phyloP scores from a whole-genome alignment of 2,329 filamentous ascomycete genomes.

The Didymella lethalis region DNA sequence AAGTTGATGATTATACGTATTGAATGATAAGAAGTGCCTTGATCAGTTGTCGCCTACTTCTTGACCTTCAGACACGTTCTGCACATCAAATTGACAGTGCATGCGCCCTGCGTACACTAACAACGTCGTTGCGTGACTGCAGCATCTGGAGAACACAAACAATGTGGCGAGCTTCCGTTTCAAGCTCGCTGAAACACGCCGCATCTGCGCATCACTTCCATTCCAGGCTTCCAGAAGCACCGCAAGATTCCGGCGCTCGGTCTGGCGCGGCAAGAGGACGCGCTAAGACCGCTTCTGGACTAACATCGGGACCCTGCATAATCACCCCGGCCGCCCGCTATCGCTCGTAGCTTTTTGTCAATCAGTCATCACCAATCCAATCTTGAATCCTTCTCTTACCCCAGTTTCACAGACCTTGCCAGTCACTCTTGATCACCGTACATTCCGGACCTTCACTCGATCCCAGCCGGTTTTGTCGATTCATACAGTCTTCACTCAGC shows the following conservation, averaged over 20 bases:
- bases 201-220: conserved; percentile 14
- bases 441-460: neutral
- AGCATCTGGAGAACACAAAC: neutral
- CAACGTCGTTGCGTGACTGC: conserved; percentile 1
- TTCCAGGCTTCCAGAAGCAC: conserved; percentile 5
- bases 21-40: conserved; percentile 2
- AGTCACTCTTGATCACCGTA: neutral
- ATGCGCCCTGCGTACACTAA: neutral
- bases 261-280: neutral
- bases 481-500: conserved; percentile 2
- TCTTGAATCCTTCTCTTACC: neutral
- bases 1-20: conserved; percentile 7
- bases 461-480: neutral
- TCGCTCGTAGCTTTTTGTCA: conserved; percentile 22
- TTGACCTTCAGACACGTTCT: neutral
- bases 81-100: neutral
- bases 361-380: conserved; percentile 15
- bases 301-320: conserved; percentile 16
- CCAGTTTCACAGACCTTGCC: neutral
- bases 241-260: conserved; percentile 2
- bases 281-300: conserved; percentile 1
- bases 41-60: neutral
- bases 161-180: conserved; percentile 14
- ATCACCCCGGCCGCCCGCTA: conserved; percentile 12
- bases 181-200: conserved; percentile 10